Percentiles rank a stretch among this genome's conserved stretches.
phyloP scores from a whole-genome alignment of 352 stramenopile species.

The Globisporangium okanoganense region DNA sequence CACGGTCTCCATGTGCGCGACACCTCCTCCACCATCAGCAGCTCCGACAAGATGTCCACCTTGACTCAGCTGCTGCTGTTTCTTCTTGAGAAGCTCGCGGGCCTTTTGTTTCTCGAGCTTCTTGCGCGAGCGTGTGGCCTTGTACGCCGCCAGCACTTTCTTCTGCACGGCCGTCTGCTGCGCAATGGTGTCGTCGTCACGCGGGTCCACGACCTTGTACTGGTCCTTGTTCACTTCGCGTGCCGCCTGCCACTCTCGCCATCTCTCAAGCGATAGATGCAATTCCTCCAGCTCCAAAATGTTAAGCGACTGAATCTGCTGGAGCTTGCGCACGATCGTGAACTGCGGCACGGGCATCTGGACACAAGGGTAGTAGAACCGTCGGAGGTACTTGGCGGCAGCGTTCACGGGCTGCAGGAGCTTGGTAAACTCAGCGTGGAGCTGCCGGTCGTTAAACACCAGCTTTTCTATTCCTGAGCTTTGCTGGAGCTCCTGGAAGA shows the following conservation, averaged over 20 bases:
- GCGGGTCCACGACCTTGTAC: conserved; percentile 61
- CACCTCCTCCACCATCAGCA: conserved; percentile 3
- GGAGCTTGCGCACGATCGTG: conserved; percentile 40
- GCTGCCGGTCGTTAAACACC: conserved; percentile 38
- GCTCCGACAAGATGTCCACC: neutral
- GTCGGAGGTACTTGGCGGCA: conserved; percentile 35
- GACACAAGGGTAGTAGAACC: conserved; percentile 13
- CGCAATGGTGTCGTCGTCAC: conserved; percentile 40
- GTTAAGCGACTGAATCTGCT: conserved; percentile 41
- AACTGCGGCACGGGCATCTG: conserved; percentile 24
- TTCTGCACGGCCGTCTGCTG: conserved; percentile 53
- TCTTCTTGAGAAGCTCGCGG: conserved; percentile 36
- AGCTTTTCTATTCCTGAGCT: neutral
- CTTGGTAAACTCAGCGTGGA: conserved; percentile 28
- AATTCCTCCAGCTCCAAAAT: conserved; percentile 31
- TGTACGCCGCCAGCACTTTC: conserved; percentile 66
- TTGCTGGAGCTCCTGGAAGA: conserved; percentile 10
- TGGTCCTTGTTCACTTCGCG: conserved; percentile 62
- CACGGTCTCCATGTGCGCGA: conserved; percentile 57
- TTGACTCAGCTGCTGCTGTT: conserved; percentile 11
- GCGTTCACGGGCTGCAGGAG: conserved; percentile 42
- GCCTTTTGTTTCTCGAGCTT: conserved; percentile 59
- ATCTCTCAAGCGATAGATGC: conserved; percentile 30
- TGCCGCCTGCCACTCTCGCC: conserved; percentile 44
- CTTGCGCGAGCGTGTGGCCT: conserved; percentile 52